Evolutionary conservation across 1,284 basidiomycete species (phyloP), one percentile per base, ranked within the genome.

Genomic region (Wolfiporia cocos): DNA sequence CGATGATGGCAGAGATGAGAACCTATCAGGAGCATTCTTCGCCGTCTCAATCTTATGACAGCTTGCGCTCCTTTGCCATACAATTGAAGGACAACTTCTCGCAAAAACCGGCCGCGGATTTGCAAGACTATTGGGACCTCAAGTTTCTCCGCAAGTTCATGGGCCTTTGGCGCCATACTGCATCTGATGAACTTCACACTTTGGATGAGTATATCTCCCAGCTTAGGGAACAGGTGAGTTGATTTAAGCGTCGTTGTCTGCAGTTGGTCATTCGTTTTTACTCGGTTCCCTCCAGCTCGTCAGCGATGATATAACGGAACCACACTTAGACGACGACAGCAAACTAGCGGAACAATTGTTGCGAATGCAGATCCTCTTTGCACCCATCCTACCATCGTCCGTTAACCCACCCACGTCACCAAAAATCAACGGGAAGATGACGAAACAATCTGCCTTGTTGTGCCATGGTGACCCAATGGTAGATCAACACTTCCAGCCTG

Each of bases 1-100:
- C 66, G 10, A 70, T 70, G 3, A 59, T 82, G 39, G 74, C 77
- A 46, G 68, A 73, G 17, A 55, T 86, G 12, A 75, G 77, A 2
- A 56, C 71, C 38, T 60, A n/a, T n/a, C n/a, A n/a, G n/a, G n/a
- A n/a, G n/a, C n/a, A n/a, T n/a, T n/a, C n/a, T n/a, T n/a, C n/a
- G n/a, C n/a, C n/a, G n/a, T n/a, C n/a, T n/a, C n/a, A n/a, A 33
- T 57, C 69, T 22, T 59, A 67, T 33, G 54, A 59, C 24, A 66
- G 68, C 4, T 56, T 81, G 19, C 61, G 62, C 18, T 53, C 61
- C 17, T 72, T 81, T 50, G 56, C 73, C 9, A 54, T 43, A 1
- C 58, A 54, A 34, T 62, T 66, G 28, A 48, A 65, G 10, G 53
- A 62, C 64, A 69, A 44, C 43, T 50, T 31, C 44, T 43, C 43